Evolutionary conservation across 1,284 basidiomycete species (phyloP).

Genomic region (Tilletia indica): DNA sequence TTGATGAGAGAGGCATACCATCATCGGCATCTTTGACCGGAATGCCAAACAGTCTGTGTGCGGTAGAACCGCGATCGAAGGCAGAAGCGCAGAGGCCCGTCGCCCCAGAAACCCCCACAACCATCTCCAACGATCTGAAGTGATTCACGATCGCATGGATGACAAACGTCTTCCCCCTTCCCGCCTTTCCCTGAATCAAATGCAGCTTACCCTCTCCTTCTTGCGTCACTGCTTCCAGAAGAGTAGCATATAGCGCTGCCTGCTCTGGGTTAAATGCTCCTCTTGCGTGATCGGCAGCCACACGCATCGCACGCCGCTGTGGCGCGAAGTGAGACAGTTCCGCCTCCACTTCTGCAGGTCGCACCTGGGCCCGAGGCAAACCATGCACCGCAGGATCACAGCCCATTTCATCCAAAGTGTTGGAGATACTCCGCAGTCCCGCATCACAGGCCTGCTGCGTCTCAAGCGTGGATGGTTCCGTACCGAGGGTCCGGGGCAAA

Average conservation of each 20-base stretch:
- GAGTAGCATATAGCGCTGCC: background rate
- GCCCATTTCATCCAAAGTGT: background rate
- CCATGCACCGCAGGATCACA: background rate
- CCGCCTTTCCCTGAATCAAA: background rate
- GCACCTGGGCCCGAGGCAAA: background rate
- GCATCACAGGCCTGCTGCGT: background rate
- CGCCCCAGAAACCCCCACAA: background rate
- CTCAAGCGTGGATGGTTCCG: background rate
- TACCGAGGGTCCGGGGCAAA: background rate
- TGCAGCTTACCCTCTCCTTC: background rate
- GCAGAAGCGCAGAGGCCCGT: too few species aligned
- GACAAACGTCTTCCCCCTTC: background rate
- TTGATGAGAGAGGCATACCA: background rate
- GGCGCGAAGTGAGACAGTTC: background rate
- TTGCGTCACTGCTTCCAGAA: background rate
- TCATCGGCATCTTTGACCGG: background rate
- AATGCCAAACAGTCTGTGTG: background rate
- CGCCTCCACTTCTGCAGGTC: background rate
- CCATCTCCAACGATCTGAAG: background rate
- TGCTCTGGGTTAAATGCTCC: background rate
- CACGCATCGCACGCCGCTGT: background rate
- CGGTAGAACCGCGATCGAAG: background rate
- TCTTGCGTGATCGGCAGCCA: background rate
- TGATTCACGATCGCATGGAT: conserved; percentile 4
- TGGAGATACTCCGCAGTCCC: background rate